phyloP scores from a whole-genome alignment of 306 rosid species.

The Cicer chorassanicum region DNA sequence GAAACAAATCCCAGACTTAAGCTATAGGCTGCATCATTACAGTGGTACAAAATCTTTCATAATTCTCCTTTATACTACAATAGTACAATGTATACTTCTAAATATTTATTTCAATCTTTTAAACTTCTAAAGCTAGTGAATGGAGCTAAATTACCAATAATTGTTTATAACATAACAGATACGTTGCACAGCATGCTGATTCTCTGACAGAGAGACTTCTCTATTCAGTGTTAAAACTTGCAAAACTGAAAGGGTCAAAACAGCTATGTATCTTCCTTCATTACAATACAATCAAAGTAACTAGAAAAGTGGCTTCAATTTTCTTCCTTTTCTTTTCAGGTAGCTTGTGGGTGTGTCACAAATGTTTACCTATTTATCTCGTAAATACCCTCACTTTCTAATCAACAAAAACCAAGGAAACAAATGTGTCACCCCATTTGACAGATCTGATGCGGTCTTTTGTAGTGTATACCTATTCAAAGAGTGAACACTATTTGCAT shows the following conservation, averaged over 20 bases:
- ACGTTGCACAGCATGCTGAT: not conserved
- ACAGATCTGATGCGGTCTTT: not conserved
- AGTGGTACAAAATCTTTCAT: not conserved
- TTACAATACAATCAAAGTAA: not conserved
- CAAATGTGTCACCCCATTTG: not conserved
- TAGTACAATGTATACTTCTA: constrained; percentile 2
- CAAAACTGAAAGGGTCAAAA: constrained; percentile 26
- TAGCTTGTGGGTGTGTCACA: not conserved
- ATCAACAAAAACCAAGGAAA: constrained; percentile 10
- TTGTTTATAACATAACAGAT: not conserved
- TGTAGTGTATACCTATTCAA: constrained; percentile 4
- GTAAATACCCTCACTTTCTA: constrained; percentile 19
- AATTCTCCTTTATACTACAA: constrained; percentile 1
- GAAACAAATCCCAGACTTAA: constrained; percentile 18
- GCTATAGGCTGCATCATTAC: constrained; percentile 12
- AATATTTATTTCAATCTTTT: not conserved
- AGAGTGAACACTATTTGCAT: not conserved
- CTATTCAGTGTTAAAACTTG: not conserved
- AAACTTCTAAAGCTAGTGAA: not conserved
- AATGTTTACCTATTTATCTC: not conserved
- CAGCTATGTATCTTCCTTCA: constrained; percentile 31
- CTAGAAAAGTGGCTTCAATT: constrained; percentile 3
- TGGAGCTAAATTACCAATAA: not conserved
- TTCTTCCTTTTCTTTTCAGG: not conserved
- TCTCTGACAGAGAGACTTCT: not conserved